Base-by-base conservation (phyloP, 306 rosid species). In the Vachellia pachyceras region DNA sequence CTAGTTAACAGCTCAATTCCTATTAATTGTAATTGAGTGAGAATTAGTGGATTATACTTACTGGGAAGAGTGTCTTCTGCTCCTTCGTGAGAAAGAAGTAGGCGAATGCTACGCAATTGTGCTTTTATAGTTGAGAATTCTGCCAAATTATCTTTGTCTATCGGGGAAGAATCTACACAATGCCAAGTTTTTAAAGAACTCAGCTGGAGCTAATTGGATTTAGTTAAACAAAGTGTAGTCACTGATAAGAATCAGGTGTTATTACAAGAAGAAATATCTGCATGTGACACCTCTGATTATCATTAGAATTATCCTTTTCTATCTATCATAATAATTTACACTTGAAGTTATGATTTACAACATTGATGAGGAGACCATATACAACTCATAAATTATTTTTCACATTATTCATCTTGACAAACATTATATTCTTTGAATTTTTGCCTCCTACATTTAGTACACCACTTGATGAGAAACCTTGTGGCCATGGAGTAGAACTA, bases 341-440 rank as follows among this genome's bases (percentile, higher is more conserved):
- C 44, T 13, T 63, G 69, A 40, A 50, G 67, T 3, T n/a, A 39
- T 10, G 25, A 67, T 11, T 14, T 67, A 58, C 46, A 46, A 35
- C 4, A 25, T 22, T 47, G 66, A 36, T 14, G 40, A 57, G 57
- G 72, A 12, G 17, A 46, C 58, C 47, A 49, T 57, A 44, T 66
- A 54, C 17, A 25, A 25, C 20, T 5, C 69, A 23, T 45, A 57
- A 57, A 58, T 42, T 50, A 47, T 46, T 72, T 37, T 14, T 77
- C 77, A 47, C 41, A 18, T 45, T n/a, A n/a, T n/a, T n/a, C n/a
- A n/a, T n/a, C n/a, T n/a, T n/a, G n/a, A n/a, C n/a, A n/a, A n/a
- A n/a, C n/a, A n/a, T n/a, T n/a, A n/a, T 73, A 58, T 0, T 79
- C 50, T 79, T n/a, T 68, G 29, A 74, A 69, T 73, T 44, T 52